phyloP scores from a whole-genome alignment of 768 basidiomycete species.

The Hemileccinum rubropunctum region DNA sequence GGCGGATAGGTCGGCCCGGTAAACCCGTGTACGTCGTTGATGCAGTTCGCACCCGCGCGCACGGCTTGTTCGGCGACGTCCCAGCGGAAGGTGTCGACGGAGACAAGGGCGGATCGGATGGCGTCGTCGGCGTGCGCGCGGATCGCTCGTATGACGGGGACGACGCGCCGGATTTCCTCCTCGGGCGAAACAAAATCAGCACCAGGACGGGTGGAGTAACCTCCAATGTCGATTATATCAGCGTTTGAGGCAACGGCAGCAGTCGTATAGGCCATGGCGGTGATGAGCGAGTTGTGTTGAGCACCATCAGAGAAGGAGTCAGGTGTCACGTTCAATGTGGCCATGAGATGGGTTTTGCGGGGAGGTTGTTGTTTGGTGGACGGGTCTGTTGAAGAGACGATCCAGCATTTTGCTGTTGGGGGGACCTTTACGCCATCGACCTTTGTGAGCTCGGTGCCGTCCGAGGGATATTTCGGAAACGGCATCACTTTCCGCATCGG shows the following conservation, averaged over 20 bases:
- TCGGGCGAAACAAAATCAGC: conserved; percentile 61
- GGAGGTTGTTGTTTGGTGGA: conserved; percentile 10
- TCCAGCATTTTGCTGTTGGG: conserved; percentile 24
- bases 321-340: conserved; percentile 88
- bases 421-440: conserved; percentile 13
- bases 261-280: conserved; percentile 53
- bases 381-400: conserved; percentile 16
- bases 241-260: conserved; percentile 56
- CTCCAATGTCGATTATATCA: conserved; percentile 87
- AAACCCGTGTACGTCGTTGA: conserved; percentile 91
- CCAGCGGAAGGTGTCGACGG: conserved; percentile 28
- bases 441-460: conserved; percentile 5
- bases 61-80: conserved; percentile 43
- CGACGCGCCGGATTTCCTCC: conserved; percentile 72
- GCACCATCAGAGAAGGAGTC: conserved; percentile 96
- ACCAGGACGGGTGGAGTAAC: conserved; percentile 87
- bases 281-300: conserved; percentile 45
- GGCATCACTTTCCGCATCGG: conserved; percentile 74
- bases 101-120: conserved; percentile 18
- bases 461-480: conserved; percentile 56
- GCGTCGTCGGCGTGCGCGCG: conserved; percentile 32
- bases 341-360: conserved; percentile 74
- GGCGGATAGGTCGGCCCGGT: conserved; percentile 56
- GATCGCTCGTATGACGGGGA: conserved; percentile 65
- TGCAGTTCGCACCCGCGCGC: conserved; percentile 81